Conservation (phyloP, 2,329 filamentous ascomycete species). For the Xylariaceae sp. region DNA sequence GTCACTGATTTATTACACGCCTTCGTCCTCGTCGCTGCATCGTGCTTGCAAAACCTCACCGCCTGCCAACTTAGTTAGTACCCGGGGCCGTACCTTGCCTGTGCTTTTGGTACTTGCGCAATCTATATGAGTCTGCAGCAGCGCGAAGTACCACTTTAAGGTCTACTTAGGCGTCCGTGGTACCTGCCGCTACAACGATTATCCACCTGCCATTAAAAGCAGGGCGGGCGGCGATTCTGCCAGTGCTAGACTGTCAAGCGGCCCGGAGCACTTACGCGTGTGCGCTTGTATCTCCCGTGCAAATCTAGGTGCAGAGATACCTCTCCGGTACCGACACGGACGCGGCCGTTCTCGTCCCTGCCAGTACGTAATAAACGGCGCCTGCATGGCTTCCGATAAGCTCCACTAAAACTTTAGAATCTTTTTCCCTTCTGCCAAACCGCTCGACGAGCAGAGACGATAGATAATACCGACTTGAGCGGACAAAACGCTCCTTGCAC, state of each 20-base stretch:
- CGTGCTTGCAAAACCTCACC: conserved; percentile 17
- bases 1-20: conserved; percentile 7
- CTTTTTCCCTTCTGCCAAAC: neutral
- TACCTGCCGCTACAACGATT: neutral
- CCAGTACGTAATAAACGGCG: neutral
- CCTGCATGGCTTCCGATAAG: conserved; percentile 13
- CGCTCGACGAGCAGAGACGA: neutral
- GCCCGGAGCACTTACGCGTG: too few species aligned
- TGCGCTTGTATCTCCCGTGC: too few species aligned
- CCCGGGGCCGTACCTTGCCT: neutral
- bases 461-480: too few species aligned
- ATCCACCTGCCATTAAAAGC: neutral
- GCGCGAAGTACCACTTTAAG: neutral
- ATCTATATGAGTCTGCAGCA: neutral
- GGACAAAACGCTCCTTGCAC: too few species aligned
- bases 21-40: conserved; percentile 14
- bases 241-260: too few species aligned
- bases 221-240: too few species aligned
- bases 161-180: neutral
- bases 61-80: conserved; percentile 13
- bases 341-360: too few species aligned
- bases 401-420: conserved; percentile 13
- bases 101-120: neutral
- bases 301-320: too few species aligned
- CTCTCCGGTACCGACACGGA: too few species aligned